Conservation (phyloP, 345 rosid species). For the Eucalyptus regnans region DNA sequence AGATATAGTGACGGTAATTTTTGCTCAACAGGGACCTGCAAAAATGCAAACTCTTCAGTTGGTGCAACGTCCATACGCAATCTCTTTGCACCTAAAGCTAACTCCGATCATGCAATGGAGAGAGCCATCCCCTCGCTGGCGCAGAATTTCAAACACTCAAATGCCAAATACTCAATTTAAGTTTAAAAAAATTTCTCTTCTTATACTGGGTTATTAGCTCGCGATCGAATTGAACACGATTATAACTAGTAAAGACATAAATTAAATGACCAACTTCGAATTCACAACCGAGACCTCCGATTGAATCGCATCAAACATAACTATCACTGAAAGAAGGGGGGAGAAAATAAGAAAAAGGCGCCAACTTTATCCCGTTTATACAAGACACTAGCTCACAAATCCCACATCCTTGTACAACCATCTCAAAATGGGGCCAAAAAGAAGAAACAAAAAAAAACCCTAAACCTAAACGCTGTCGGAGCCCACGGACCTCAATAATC, state of each 20-base stretch:
- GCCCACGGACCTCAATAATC: slow-evolving; percentile 63
- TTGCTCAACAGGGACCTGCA: slow-evolving; percentile 85
- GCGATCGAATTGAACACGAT: not conserved
- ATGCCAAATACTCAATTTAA: not conserved
- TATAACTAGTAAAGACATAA: not conserved
- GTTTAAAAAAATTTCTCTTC: not conserved
- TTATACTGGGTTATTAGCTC: not conserved
- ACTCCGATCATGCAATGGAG: not conserved
- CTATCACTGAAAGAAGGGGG: not conserved
- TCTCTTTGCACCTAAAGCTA: not conserved
- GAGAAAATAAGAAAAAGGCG: not conserved
- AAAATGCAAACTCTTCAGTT: not conserved
- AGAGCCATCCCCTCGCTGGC: not conserved
- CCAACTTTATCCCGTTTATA: not conserved
- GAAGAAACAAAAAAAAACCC: not conserved
- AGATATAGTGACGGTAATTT: slow-evolving; percentile 88
- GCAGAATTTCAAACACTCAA: not conserved
- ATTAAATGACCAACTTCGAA: not conserved
- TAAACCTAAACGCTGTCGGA: not conserved
- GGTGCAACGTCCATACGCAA: not conserved
- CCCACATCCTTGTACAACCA: not conserved
- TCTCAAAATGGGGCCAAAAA: not conserved
- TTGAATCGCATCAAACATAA: not conserved
- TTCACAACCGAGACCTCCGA: not conserved
- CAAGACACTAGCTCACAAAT: not conserved